Evolutionary conservation across 306 rosid species (phyloP), one percentile per base, ranked within the genome.

Genomic region (Vigna angularis): DNA sequence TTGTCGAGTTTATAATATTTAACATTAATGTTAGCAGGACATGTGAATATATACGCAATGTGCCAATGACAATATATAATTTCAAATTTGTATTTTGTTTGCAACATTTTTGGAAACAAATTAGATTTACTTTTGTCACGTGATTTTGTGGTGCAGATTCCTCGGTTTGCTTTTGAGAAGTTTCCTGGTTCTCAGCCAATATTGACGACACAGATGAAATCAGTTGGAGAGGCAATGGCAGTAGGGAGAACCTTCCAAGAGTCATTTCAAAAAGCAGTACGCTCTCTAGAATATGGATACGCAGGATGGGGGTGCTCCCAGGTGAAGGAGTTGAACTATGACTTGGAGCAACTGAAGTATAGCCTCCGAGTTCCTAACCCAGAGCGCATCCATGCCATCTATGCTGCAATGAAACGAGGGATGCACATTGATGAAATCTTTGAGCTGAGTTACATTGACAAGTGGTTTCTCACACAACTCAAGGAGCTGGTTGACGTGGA

Each of bases 111-210:
- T 5, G 26, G 2, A 12, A 24, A 24, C 30, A 38, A 26, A 36
- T 74, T 71, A 68, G 48, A 16, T 80, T 52, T 61, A 55, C 67
- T 26, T 53, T 53, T 80, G 13, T 11, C 47, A 1, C 58, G 22
- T 10, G 7, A 9, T 44, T 82, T 88, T 51, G 45, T 59, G 61
- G 68, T 91, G 89, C 96, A 96, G 98, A 93, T 96, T 79, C 99
- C 99, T 17, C 88, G 97, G 83, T 96, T 96, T 84, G 98, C 97
- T 34, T 96, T 96, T 49, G 99, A 93, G 77, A 96, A 96, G 56
- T 96, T 96, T 79, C 99, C 99, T n/a, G 99, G 98, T 52, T 96
- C 99, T 50, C 90, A 90, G 88, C 99, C 99, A 36, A 84, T 91
- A 67, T 78, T 96, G 83, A 96, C 99, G 0, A 96, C 99, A 8